Evolutionary conservation across 768 basidiomycete genomes (phyloP).

Genomic region (Galerina marginata): DNA sequence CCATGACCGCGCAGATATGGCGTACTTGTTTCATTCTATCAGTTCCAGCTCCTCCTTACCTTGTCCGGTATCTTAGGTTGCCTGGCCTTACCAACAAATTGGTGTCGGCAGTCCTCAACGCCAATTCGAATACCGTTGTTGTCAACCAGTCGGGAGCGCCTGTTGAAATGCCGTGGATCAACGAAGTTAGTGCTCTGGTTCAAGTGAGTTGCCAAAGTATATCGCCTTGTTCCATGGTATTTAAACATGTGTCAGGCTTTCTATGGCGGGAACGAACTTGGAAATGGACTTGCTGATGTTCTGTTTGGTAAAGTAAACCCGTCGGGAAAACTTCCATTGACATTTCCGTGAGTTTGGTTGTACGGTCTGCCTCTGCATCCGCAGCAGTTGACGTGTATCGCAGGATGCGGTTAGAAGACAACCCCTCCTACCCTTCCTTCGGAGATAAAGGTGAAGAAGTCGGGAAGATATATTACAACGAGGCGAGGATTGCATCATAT

Average conservation of each 20-base stretch:
- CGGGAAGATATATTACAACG: constrained; percentile 52
- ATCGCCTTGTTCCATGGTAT: background rate
- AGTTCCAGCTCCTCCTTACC: background rate
- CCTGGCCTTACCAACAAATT: constrained; percentile 58
- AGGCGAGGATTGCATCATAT: constrained; percentile 33
- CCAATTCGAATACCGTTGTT: constrained; percentile 60
- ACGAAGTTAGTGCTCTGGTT: constrained; percentile 39
- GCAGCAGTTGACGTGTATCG: background rate
- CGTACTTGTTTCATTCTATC: constrained; percentile 30
- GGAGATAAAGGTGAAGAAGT: constrained; percentile 46
- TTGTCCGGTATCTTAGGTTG: constrained; percentile 34
- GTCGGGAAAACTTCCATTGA: constrained; percentile 59
- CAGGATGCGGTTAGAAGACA: constrained; percentile 56
- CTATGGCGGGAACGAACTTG: constrained; percentile 60
- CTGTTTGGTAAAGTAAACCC: constrained; percentile 67
- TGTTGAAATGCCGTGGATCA: constrained; percentile 61
- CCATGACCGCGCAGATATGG: constrained; percentile 55
- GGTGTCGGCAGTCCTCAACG: constrained; percentile 50
- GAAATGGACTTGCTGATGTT: constrained; percentile 62
- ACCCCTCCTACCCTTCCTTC: constrained; percentile 52
- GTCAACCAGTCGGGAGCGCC: constrained; percentile 63
- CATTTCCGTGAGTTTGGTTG: constrained; percentile 49
- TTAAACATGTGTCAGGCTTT: constrained; percentile 40
- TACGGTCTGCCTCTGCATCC: background rate
- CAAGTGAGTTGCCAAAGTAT: constrained; percentile 36